These are phyloP conservation scores for Torulaspora microellipsoides DNA, from an alignment of 805 yeast species.

Conservation along the genomic window DNA sequence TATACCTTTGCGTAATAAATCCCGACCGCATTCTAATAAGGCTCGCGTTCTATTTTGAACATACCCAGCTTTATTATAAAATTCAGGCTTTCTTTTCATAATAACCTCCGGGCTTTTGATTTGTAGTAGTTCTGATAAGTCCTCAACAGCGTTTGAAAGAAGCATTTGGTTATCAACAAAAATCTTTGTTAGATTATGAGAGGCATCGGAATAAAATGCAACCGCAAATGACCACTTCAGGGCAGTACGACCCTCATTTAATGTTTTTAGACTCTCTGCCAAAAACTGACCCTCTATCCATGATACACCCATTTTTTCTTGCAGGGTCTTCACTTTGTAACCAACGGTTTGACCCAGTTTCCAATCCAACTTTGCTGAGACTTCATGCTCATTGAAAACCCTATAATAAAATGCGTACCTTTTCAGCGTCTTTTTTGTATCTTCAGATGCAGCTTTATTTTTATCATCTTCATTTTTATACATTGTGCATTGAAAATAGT, in stretches of 20 bases:
- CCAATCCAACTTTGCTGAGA: conserved; percentile 68
- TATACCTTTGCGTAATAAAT: conserved; percentile 32
- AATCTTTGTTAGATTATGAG: conserved; percentile 50
- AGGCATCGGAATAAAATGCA: conserved; percentile 56
- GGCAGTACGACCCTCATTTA: conserved; percentile 66
- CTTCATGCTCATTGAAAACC: conserved; percentile 69
- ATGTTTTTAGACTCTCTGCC: conserved; percentile 60
- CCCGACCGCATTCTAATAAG: conserved; percentile 37
- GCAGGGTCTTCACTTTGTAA: conserved; percentile 56
- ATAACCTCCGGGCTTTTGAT: conserved; percentile 37
- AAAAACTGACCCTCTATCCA: conserved; percentile 89
- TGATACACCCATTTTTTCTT: conserved; percentile 58
- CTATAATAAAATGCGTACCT: conserved; percentile 73
- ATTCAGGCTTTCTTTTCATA: conserved; percentile 35
- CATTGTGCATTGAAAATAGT: conserved; percentile 63
- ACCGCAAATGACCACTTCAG: conserved; percentile 90
- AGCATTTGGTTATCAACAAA: conserved; percentile 69
- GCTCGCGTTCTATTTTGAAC: conserved; percentile 38
- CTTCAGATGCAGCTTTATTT: conserved; percentile 25
- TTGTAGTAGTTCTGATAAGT: conserved; percentile 55
- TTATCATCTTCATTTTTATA: conserved; percentile 43
- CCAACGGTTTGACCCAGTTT: conserved; percentile 60
- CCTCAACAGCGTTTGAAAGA: conserved; percentile 63
- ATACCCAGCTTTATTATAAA: conserved; percentile 36
- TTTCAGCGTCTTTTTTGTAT: conserved; percentile 40